Conservation (phyloP, 306 rosid species). For the Spatholobus suberectus region DNA sequence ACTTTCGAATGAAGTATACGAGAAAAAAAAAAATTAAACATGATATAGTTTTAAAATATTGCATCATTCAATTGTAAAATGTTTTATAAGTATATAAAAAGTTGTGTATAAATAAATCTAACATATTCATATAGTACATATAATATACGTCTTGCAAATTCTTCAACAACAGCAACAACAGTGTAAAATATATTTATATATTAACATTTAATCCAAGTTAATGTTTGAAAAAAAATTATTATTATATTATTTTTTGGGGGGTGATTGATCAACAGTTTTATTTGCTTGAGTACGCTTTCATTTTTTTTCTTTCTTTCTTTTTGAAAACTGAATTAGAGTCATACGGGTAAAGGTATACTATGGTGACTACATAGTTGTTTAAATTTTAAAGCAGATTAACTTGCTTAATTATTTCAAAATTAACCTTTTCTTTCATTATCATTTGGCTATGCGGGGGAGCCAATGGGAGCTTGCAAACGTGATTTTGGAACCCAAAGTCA, state of each 20-base stretch:
- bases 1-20: neutral
- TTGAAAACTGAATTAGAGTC: neutral
- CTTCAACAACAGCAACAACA: neutral
- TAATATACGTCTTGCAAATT: neutral
- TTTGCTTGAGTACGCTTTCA: neutral
- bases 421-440: neutral
- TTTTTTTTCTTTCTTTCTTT: neutral
- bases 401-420: neutral
- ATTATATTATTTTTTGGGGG: neutral
- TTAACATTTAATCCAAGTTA: neutral
- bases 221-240: neutral
- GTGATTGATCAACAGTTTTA: neutral
- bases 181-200: neutral
- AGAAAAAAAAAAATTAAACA: neutral
- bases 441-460: neutral
- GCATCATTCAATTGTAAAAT: neutral
- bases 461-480: constrained; percentile 36
- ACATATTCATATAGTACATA: neutral
- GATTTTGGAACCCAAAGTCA: constrained; percentile 38
- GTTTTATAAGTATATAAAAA: neutral
- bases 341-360: neutral
- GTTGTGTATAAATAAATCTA: neutral
- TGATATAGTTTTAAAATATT: neutral
- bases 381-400: neutral
- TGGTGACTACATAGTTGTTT: neutral